Percentiles rank a stretch among this genome's conserved stretches.
These are phyloP conservation scores for Yamadazyma diddensiae DNA, from an alignment of 1,139 yeast genomes.

Conservation along the genomic window DNA sequence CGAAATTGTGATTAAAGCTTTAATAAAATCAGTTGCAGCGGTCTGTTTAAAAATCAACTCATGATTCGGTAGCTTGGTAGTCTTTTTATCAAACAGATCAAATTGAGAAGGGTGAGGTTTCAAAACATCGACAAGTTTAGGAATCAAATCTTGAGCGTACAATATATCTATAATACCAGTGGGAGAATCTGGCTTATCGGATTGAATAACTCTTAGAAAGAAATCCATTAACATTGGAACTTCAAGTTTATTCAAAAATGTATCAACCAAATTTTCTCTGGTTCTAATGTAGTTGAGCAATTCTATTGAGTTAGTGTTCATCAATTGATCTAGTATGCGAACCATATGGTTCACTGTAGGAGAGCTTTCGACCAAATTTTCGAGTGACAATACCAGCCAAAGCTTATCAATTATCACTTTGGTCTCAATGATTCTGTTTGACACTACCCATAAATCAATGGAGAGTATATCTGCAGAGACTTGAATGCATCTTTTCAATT, in stretches of 20 bases:
- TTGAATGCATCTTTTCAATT: conserved; percentile 39
- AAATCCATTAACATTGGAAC: conserved; percentile 59
- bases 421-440: conserved; percentile 44
- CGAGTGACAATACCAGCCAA: conserved; percentile 42
- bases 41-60: conserved; percentile 67
- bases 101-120: conserved; percentile 43
- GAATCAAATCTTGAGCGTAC: conserved; percentile 48
- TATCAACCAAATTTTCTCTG: conserved; percentile 51
- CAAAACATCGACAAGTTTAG: conserved; percentile 50
- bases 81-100: conserved; percentile 21
- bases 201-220: conserved; percentile 56
- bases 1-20: conserved; percentile 89
- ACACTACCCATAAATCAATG: conserved; percentile 43
- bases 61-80: conserved; percentile 26
- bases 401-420: conserved; percentile 39
- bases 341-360: conserved; percentile 42
- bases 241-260: conserved; percentile 52
- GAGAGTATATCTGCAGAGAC: conserved; percentile 43
- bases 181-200: conserved; percentile 64
- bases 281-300: conserved; percentile 53
- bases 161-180: conserved; percentile 59
- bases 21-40: conserved; percentile 92
- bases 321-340: conserved; percentile 43
- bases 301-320: conserved; percentile 47
- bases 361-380: conserved; percentile 35